phyloP scores from a whole-genome alignment of 352 stramenopile genomes.

The Phytopythium cucurbitacearum region DNA sequence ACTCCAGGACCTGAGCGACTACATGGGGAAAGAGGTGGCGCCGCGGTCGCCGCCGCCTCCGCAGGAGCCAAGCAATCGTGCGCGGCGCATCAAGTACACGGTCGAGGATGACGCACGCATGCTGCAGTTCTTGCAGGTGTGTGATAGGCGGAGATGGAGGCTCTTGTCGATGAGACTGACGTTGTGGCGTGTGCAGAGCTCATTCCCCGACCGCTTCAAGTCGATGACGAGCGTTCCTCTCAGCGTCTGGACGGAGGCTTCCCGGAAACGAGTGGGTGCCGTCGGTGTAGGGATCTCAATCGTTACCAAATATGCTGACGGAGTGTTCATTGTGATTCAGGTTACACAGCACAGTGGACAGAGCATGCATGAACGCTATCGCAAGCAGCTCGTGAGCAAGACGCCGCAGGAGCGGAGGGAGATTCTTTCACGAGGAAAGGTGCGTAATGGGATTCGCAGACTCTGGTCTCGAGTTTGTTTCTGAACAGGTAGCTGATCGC shows the following conservation, averaged over 20 bases:
- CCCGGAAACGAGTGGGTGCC: constrained; percentile 1
- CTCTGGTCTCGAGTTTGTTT: not conserved
- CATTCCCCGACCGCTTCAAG: not conserved
- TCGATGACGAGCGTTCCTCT: constrained; percentile 12
- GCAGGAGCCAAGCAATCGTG: not conserved
- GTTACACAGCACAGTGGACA: constrained; percentile 27
- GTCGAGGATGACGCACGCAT: constrained; percentile 40
- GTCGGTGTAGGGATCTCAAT: not conserved
- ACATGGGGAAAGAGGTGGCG: constrained; percentile 23
- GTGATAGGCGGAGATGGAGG: not conserved
- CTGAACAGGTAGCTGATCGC: not conserved
- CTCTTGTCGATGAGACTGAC: not conserved
- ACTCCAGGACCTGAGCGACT: constrained; percentile 26
- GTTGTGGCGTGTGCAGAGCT: not conserved
- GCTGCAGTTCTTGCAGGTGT: constrained; percentile 33
- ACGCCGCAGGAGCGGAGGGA: constrained; percentile 28
- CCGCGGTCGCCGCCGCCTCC: not conserved
- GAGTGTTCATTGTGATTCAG: not conserved
- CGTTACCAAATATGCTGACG: too few species aligned
- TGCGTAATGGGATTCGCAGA: constrained; percentile 1
- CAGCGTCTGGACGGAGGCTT: constrained; percentile 14
- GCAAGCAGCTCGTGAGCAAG: constrained; percentile 34
- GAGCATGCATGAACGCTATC: constrained; percentile 59
- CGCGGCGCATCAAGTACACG: constrained; percentile 23
- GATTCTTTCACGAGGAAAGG: constrained; percentile 23